Evolutionary conservation across 768 basidiomycete genomes (phyloP).

Genomic region (Ramaria sp.): DNA sequence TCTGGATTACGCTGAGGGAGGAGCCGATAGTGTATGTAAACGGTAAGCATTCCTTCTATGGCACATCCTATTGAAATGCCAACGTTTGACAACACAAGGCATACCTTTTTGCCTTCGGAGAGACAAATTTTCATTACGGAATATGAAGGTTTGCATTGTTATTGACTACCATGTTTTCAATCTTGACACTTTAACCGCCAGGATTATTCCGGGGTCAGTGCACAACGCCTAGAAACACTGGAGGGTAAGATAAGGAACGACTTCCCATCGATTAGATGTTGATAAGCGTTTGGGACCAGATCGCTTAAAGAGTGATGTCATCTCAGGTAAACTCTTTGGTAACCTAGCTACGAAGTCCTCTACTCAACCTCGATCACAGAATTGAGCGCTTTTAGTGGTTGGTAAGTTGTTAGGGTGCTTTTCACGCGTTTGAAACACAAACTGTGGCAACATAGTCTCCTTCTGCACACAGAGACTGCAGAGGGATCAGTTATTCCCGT

Average conservation of each 20-base stretch:
- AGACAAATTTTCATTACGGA: slow-evolving; percentile 77
- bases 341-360: neutral
- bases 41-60: slow-evolving; percentile 40
- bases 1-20: slow-evolving; percentile 92
- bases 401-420: slow-evolving; percentile 29
- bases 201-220: slow-evolving; percentile 93
- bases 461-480: slow-evolving; percentile 81
- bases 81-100: neutral
- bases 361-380: slow-evolving; percentile 42
- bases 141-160: slow-evolving; percentile 66
- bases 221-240: slow-evolving; percentile 75
- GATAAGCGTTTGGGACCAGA: slow-evolving; percentile 26
- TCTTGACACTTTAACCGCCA: neutral
- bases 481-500: slow-evolving; percentile 87
- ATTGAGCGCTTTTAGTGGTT: slow-evolving; percentile 70
- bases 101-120: slow-evolving; percentile 33
- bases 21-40: slow-evolving; percentile 90
- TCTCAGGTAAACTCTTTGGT: neutral
- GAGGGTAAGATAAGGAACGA: slow-evolving; percentile 29
- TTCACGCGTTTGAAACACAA: neutral
- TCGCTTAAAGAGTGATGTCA: slow-evolving; percentile 76
- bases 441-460: slow-evolving; percentile 34
- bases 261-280: neutral
- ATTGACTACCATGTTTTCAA: neutral
- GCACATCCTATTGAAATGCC: too few species aligned